Conservation (phyloP, 2,329 filamentous ascomycete species). For the Apiospora sp. region DNA sequence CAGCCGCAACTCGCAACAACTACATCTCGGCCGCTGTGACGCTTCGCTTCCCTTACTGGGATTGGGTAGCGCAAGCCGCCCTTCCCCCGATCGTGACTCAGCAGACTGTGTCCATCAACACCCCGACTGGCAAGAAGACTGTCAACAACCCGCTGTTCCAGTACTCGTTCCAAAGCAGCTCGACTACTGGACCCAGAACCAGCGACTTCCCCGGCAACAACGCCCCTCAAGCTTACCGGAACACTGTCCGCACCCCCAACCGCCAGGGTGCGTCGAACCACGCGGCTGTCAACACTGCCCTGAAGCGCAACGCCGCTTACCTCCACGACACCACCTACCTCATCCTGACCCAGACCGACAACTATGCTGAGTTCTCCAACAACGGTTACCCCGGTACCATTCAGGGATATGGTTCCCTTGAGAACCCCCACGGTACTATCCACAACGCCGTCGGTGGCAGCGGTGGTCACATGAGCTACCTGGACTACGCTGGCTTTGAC, state of each 20-base stretch:
- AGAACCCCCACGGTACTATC: constrained; percentile 38
- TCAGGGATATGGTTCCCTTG: constrained; percentile 30
- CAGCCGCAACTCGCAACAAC: neutral
- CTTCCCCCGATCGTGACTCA: constrained; percentile 30
- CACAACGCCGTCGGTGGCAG: constrained; percentile 30
- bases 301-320: constrained; percentile 22
- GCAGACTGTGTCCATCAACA: constrained; percentile 8
- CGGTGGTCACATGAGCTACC: constrained; percentile 37
- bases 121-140: neutral
- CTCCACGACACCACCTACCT: constrained; percentile 25
- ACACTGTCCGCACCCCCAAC: constrained; percentile 2
- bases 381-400: constrained; percentile 22
- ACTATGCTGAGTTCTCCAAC: constrained; percentile 26
- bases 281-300: neutral
- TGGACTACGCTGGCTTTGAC: constrained; percentile 38
- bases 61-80: constrained; percentile 30
- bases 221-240: constrained; percentile 5
- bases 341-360: constrained; percentile 24
- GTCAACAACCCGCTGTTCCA: constrained; percentile 22
- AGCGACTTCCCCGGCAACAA: constrained; percentile 14
- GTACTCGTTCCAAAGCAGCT: constrained; percentile 10
- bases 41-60: constrained; percentile 28
- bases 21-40: constrained; percentile 24
- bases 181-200: constrained; percentile 11
- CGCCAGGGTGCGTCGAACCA: constrained; percentile 10